Conservation (phyloP, 139 green algal genomes). For the Diplosphaera chodatii region DNA sequence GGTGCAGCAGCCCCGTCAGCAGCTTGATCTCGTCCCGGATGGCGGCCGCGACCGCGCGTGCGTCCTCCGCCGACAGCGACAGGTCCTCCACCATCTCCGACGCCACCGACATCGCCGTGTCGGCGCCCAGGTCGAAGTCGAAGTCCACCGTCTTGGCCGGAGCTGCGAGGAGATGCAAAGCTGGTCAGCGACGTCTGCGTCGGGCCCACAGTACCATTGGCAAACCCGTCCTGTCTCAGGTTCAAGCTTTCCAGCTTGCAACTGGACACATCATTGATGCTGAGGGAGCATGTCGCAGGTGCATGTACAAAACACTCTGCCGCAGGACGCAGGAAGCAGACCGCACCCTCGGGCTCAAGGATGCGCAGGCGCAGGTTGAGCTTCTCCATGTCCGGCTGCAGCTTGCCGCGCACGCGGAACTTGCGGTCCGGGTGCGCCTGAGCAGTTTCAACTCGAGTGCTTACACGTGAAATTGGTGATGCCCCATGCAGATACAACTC, state of each 20-base stretch:
- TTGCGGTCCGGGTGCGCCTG: slow-evolving; percentile 14
- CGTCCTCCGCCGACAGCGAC: slow-evolving; percentile 60
- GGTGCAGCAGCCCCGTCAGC: slow-evolving; percentile 17
- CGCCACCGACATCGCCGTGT: slow-evolving; percentile 83
- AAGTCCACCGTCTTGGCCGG: slow-evolving; percentile 87
- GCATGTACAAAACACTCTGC: too few species aligned
- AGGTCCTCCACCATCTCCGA: slow-evolving; percentile 94
- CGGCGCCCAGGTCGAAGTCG: slow-evolving; percentile 76
- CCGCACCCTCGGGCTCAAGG: slow-evolving; percentile 47
- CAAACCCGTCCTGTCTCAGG: slow-evolving; percentile 33
- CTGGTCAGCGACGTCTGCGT: too few species aligned
- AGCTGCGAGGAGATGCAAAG: slow-evolving; percentile 23
- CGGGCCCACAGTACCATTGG: too few species aligned
- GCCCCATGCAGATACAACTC: too few species aligned
- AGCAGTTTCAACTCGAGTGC: too few species aligned
- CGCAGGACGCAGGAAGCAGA: too few species aligned
- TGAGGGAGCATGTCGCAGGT: too few species aligned
- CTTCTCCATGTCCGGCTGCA: slow-evolving; percentile 52
- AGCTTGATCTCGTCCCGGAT: slow-evolving; percentile 38
- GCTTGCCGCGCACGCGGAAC: slow-evolving; percentile 61
- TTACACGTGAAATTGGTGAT: too few species aligned
- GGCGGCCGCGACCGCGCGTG: slow-evolving; percentile 31
- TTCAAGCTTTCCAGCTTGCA: too few species aligned
- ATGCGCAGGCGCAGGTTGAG: slow-evolving; percentile 74
- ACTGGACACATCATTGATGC: too few species aligned